Conservation (phyloP, 2,329 filamentous ascomycete genomes). For the Cordyceps cicadae region DNA sequence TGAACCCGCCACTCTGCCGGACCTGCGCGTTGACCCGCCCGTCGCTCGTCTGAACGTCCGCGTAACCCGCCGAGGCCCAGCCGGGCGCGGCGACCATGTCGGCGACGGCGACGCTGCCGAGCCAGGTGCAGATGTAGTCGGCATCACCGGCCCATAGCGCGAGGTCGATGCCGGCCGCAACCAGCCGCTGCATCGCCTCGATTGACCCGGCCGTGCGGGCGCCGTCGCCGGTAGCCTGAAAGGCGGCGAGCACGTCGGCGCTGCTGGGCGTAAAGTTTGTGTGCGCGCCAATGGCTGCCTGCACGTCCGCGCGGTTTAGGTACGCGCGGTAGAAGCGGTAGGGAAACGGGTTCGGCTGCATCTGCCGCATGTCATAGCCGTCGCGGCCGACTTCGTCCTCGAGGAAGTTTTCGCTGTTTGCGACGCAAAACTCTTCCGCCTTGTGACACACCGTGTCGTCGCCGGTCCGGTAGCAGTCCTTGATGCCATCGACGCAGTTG, state of each 20-base stretch:
- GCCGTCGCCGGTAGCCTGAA: background rate
- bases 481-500: background rate
- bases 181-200: slow-evolving; percentile 42
- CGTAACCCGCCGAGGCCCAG: slow-evolving; percentile 52
- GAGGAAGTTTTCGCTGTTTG: slow-evolving; percentile 33
- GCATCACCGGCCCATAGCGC: slow-evolving; percentile 57
- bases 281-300: slow-evolving; percentile 42
- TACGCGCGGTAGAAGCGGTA: slow-evolving; percentile 47
- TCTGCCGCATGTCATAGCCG: slow-evolving; percentile 52
- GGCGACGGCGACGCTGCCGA: slow-evolving; percentile 61
- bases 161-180: slow-evolving; percentile 52
- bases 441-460: background rate
- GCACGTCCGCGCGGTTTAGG: slow-evolving; percentile 46
- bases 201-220: slow-evolving; percentile 21
- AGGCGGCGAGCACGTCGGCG: background rate
- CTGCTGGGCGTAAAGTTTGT: background rate
- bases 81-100: slow-evolving; percentile 45
- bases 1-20: slow-evolving; percentile 65
- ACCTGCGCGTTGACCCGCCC: slow-evolving; percentile 41
- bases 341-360: slow-evolving; percentile 49
- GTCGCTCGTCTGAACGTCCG: slow-evolving; percentile 56
- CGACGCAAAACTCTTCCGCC: background rate
- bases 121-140: slow-evolving; percentile 51
- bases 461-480: background rate
- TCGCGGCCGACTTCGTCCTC: slow-evolving; percentile 40